Percentiles rank a stretch among this genome's conserved stretches.
Evolutionary conservation across 805 yeast species (phyloP).

Genomic region (Saccharomycopsis sp.): DNA sequence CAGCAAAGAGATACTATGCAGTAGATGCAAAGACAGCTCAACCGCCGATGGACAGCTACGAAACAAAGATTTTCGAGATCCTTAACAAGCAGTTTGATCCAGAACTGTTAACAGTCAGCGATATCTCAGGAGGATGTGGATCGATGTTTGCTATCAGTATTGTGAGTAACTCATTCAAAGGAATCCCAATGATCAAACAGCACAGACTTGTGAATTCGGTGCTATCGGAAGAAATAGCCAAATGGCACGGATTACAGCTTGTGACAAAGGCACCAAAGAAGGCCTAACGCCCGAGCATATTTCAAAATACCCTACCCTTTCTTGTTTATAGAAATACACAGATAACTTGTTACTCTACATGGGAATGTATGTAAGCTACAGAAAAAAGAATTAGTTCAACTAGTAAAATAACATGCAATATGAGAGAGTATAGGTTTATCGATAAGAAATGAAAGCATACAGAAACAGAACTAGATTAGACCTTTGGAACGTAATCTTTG

Average conservation of each 20-base stretch:
- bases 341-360: no score
- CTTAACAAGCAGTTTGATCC: slow-evolving; percentile 19
- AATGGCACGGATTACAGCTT: slow-evolving; percentile 94
- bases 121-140: slow-evolving; percentile 71
- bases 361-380: neutral
- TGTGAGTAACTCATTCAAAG: slow-evolving; percentile 68
- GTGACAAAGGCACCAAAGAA: slow-evolving; percentile 50
- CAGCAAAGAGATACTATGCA: slow-evolving; percentile 6
- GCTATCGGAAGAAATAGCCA: slow-evolving; percentile 73
- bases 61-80: slow-evolving; percentile 14
- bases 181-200: slow-evolving; percentile 80
- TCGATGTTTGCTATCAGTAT: slow-evolving; percentile 91
- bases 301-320: slow-evolving; percentile 7
- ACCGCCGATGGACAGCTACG: slow-evolving; percentile 20
- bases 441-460: neutral
- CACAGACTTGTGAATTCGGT: slow-evolving; percentile 82
- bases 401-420: neutral
- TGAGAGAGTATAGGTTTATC: neutral
- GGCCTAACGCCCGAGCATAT: neutral
- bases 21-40: slow-evolving; percentile 14
- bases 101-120: slow-evolving; percentile 11
- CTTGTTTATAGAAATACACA: slow-evolving; percentile 20
- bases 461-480: neutral
- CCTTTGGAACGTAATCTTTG: slow-evolving; percentile 19
- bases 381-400: neutral